Evolutionary conservation across 169 alveolate genomes (phyloP), one percentile per base, ranked within the genome.

Genomic region (Perkinsus olseni): DNA sequence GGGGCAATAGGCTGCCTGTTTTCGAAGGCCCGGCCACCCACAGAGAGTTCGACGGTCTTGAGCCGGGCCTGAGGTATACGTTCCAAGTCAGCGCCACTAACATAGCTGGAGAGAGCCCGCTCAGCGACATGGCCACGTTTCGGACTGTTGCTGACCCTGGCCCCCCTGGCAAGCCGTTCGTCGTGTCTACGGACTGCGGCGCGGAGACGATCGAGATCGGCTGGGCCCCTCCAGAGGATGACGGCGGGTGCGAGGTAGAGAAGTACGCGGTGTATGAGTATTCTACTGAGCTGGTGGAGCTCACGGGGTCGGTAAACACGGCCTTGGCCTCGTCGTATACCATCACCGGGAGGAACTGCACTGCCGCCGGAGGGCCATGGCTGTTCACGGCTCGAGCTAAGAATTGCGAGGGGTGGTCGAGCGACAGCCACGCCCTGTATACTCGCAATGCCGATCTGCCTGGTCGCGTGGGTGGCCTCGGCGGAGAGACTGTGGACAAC

Each of bases 31-130:
- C 93, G 74, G 74, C 82, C 24, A 91, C 93, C 82, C 31, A 62
- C 34, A 13, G 31, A 28, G 82, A 62, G 82, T 62, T 62, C 82
- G 31, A 8, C 82, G 95, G 95, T 39, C 51, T 93, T n/a, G 74
- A 74, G 3, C 92, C 93, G 8, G 95, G 95, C 0, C 74, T 93
- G 62, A 92, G 94, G 50, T 91, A 93, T 74, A 38, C 93, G 91
- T 93, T 74, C 48, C 92, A 93, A 82, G 95, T 93, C 82, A 40
- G 92, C 93, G 38, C 92, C 36, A 92, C 92, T 50, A 92, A 92
- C 90, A 38, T 82, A 40, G 95, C 91, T 51, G 95, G 95, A n/a
- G 95, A 93, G 91, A 94, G 95, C 40, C 10, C n/a, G 0, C 94
- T 92, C 38, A 48, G 74, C 92, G 38, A n/a, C 51, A 37, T 93